These are phyloP conservation scores for Suillus weaverae DNA, from an alignment of 768 basidiomycete species.

Conservation along the genomic window DNA sequence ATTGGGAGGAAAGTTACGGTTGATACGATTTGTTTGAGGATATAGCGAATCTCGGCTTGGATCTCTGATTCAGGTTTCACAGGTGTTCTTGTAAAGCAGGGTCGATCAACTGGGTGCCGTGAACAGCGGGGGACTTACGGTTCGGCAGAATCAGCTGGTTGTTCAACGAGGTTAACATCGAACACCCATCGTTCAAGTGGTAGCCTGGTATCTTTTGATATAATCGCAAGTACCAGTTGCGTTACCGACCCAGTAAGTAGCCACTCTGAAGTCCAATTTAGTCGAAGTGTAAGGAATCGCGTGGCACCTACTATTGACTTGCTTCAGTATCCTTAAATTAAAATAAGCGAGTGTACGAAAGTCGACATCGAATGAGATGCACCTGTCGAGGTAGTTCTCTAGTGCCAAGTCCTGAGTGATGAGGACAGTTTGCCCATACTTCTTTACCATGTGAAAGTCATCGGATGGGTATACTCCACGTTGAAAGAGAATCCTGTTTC, in stretches of 20 bases:
- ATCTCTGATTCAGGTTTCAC: conserved; percentile 85
- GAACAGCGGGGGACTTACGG: conserved; percentile 41
- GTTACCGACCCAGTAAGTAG: conserved; percentile 89
- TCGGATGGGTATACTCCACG: conserved; percentile 96
- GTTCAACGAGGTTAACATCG: conserved; percentile 84
- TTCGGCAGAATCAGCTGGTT: conserved; percentile 48
- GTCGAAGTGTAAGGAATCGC: neutral
- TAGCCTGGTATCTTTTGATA: conserved; percentile 89
- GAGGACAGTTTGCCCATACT: conserved; percentile 94
- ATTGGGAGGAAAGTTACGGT: conserved; percentile 96
- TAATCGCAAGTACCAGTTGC: conserved; percentile 92
- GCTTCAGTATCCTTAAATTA: conserved; percentile 73
- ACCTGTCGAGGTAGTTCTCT: conserved; percentile 91
- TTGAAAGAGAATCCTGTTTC: conserved; percentile 86
- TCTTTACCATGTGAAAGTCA: conserved; percentile 99
- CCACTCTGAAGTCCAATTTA: conserved; percentile 65
- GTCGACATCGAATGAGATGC: conserved; percentile 8
- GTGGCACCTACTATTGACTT: conserved; percentile 78
- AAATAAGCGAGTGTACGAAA: conserved; percentile 9
- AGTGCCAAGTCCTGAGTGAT: conserved; percentile 92
- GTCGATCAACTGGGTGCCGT: conserved; percentile 5
- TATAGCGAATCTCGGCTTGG: conserved; percentile 95
- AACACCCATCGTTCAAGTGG: conserved; percentile 98
- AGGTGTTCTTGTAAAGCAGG: conserved; percentile 37
- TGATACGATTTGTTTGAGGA: conserved; percentile 97